These are phyloP conservation scores for Pleurotus pulmonarius DNA, from an alignment of 768 basidiomycete genomes.

Conservation along the genomic window DNA sequence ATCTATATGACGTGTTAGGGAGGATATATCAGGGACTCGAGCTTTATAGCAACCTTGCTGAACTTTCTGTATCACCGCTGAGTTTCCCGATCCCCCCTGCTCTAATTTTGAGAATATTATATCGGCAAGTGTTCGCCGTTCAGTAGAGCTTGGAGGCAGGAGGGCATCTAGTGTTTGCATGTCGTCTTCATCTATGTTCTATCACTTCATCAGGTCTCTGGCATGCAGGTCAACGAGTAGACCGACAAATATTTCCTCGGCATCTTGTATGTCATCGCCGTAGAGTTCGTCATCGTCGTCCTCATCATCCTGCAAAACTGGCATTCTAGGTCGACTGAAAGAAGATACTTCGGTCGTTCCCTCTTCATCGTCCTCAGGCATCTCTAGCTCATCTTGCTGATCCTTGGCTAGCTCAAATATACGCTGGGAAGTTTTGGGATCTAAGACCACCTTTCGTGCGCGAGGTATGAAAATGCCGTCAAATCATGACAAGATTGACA, in stretches of 20 bases:
- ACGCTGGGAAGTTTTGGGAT: slow-evolving; percentile 76
- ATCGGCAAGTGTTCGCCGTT: slow-evolving; percentile 88
- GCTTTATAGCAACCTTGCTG: slow-evolving; percentile 43
- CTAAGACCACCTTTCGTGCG: slow-evolving; percentile 55
- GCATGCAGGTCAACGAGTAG: slow-evolving; percentile 1
- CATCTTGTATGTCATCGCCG: slow-evolving; percentile 46
- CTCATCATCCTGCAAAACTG: slow-evolving; percentile 36
- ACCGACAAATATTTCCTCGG: slow-evolving; percentile 62
- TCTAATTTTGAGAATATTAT: slow-evolving; percentile 95
- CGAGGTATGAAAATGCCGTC: background rate
- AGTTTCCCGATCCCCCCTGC: slow-evolving; percentile 48
- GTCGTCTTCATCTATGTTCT: slow-evolving; percentile 92
- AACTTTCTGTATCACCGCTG: slow-evolving; percentile 57
- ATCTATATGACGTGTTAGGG: slow-evolving; percentile 24
- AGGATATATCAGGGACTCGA: slow-evolving; percentile 46
- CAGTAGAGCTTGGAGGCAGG: slow-evolving; percentile 69
- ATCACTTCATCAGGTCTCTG: slow-evolving; percentile 11
- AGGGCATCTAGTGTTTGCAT: slow-evolving; percentile 81
- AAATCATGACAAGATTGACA: slow-evolving; percentile 13
- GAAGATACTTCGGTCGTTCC: slow-evolving; percentile 23
- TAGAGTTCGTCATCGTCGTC: slow-evolving; percentile 58
- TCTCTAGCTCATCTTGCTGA: slow-evolving; percentile 87
- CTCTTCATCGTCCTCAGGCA: slow-evolving; percentile 56
- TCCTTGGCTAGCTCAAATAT: slow-evolving; percentile 91
- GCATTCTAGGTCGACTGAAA: slow-evolving; percentile 28